Evolutionary conservation across 2,329 filamentous ascomycete species (phyloP), one percentile per base, ranked within the genome.

Genomic region (Alternaria brassicicola): DNA sequence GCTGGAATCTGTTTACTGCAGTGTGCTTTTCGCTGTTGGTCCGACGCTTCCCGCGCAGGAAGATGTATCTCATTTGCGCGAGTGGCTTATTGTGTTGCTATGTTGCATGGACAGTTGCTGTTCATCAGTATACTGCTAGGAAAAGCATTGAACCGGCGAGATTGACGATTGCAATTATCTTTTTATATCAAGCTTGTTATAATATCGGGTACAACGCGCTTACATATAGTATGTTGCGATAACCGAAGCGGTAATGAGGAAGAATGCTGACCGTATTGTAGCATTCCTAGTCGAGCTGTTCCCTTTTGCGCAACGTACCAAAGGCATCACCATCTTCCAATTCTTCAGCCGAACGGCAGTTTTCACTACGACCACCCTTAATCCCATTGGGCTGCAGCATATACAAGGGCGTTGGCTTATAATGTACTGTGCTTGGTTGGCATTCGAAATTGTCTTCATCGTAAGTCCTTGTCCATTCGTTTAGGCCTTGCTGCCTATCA

Each of bases 131-230:
- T 43, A 41, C 65, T 19, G 56, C 51, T 6, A 60, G 56, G 33
- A 69, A 73, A 45, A 62, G 62, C 13, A 66, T 75, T 6, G 77
- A 78, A 7, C 76, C 79, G 33, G 80, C 77, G 3, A 53, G 61
- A 10, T 39, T 64, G 7, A 80, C 81, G 10, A 77, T 84, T 30
- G 79, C 78, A 52, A 81, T 83, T 66, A 81, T 84, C 66, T 84
- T 83, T 48, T 80, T 81, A 67, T 83, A 84, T 71, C 85, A 63
- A 19, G 64, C 68, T 3, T 71, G 68, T 60, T 89, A 88, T 68
- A 88, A 88, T 63, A 80, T 88, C 47, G 86, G 85, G 9, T 87
- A 88, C 69, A 89, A 88, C 64, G 85, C 86, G 10, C 76, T 89
- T 50, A 87, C 85, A 1, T 88, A 88, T 70, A 88, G 69, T 72